Base-by-base conservation (phyloP, 2,329 filamentous ascomycete species). In the Raffaelea arxii region DNA sequence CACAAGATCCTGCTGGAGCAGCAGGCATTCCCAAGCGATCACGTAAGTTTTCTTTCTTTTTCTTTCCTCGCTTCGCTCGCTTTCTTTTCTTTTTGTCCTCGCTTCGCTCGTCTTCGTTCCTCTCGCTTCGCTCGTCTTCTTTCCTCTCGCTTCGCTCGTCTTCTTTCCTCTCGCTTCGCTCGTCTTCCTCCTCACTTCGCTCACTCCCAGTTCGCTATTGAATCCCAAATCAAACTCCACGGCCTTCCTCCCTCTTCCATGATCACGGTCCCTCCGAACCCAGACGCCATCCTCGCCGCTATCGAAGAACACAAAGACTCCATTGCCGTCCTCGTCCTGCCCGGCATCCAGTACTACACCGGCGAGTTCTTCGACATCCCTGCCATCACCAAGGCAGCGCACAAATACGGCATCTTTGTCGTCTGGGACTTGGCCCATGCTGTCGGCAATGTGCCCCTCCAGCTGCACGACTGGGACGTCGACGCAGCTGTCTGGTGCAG, bases 401-500 rank as follows among this genome's bases (percentile, higher is more conserved):
- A 79, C 9, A 61, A 67, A 3, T 70, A 78, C 48, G 68, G 64
- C 49, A 63, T 72, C 18, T 80, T 80, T 0, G 72, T 75, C 0
- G 70, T 70, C 0, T 85, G 80, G 80, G 78, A 84, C 49, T 58
- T 75, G 12, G 80, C 80, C 2, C 62, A 65, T 41, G 79, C 88
- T 0, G 86, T 78, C 19, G 89, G 89, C 24, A 95, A 95, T 58
- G 85, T 94, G 3, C 80, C 84, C 30, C 65, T 95, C 14, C 66
- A 72, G 47, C 71, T 95, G 16, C 88, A 94, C 62, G 86, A 91
- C 56, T 95, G 89, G 89, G 76, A 85, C 53, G 87, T 94, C 24
- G 89, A 95, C 61, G 94, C 94, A 55, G 89, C 90, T 10, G 86
- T 78, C 46, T 95, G 90, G 90, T 95, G 90, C 65, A 90, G 82